Evolutionary conservation across 169 alveolate genomes (phyloP).

Genomic region (Cryptosporidium baileyi): DNA sequence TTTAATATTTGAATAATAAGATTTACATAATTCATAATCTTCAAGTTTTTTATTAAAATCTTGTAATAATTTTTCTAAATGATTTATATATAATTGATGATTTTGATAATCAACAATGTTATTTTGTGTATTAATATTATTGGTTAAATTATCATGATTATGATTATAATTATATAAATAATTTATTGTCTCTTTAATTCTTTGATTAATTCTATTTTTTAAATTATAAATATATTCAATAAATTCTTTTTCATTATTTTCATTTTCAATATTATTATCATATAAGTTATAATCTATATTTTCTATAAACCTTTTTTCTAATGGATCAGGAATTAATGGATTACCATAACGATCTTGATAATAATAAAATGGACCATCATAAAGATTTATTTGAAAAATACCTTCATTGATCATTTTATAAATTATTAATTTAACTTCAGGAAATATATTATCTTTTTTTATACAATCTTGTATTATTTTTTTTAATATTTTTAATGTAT

Average conservation of each 20-base stretch:
- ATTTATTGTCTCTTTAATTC: not conserved
- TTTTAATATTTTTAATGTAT: slow-evolving; percentile 10
- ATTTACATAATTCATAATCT: too few relatives aligned
- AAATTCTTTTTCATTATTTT: not conserved
- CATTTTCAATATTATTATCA: not conserved
- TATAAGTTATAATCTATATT: not conserved
- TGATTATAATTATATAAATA: not conserved
- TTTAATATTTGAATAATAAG: too few relatives aligned
- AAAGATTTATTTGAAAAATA: not conserved
- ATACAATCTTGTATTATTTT: slow-evolving; percentile 3
- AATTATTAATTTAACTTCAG: slow-evolving; percentile 16
- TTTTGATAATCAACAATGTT: not conserved
- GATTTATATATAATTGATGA: too few relatives aligned
- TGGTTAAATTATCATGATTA: not conserved
- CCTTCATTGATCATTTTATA: slow-evolving; percentile 7
- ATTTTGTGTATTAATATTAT: not conserved
- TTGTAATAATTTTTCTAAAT: too few relatives aligned
- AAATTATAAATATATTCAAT: not conserved
- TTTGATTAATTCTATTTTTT: not conserved
- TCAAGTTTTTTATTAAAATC: too few relatives aligned
- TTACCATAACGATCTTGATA: slow-evolving; percentile 62
- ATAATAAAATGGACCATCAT: slow-evolving; percentile 60
- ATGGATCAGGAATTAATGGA: slow-evolving; percentile 56
- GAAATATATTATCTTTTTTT: slow-evolving; percentile 23
- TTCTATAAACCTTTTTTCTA: slow-evolving; percentile 40